These are phyloP conservation scores for Lactarius evosmus DNA, from an alignment of 768 basidiomycete species.

Conservation along the genomic window DNA sequence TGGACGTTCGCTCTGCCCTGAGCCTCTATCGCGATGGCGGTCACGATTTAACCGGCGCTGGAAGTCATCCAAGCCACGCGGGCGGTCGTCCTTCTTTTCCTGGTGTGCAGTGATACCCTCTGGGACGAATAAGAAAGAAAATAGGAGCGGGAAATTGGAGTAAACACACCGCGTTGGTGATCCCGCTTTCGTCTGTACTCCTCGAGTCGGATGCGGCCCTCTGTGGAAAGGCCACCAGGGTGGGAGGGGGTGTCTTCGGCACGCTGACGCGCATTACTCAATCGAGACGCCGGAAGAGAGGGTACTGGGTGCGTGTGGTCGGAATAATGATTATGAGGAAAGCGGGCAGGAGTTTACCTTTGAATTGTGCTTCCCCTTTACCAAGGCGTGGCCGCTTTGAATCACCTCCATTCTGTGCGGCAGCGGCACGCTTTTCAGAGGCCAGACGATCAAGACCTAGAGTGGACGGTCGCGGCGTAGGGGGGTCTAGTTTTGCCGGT, in stretches of 20 bases:
- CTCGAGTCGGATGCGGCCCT: conserved; percentile 66
- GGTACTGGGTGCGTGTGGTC: conserved; percentile 57
- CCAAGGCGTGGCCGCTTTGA: conserved; percentile 64
- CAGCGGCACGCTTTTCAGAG: conserved; percentile 69
- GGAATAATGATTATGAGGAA: neutral
- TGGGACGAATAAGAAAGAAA: conserved; percentile 31
- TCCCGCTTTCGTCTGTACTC: conserved; percentile 72
- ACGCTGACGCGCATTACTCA: conserved; percentile 61
- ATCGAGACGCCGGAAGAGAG: conserved; percentile 56
- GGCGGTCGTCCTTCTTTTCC: conserved; percentile 53
- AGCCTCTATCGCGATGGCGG: conserved; percentile 39
- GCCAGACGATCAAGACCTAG: conserved; percentile 89
- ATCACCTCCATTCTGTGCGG: conserved; percentile 46
- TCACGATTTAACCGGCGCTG: conserved; percentile 88
- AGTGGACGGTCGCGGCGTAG: conserved; percentile 73
- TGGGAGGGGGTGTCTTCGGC: conserved; percentile 93
- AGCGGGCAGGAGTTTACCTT: conserved; percentile 52
- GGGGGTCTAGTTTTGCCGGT: conserved; percentile 72
- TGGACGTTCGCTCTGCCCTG: conserved; percentile 29
- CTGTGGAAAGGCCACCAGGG: conserved; percentile 81
- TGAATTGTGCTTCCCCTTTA: conserved; percentile 72
- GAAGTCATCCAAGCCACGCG: conserved; percentile 87
- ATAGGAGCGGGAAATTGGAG: neutral
- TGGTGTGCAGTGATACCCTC: conserved; percentile 70
- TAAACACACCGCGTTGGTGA: conserved; percentile 55